Percentiles rank a stretch among this genome's conserved stretches.
Conservation (phyloP, 352 stramenopile species). For the Phytophthora aleatoria region DNA sequence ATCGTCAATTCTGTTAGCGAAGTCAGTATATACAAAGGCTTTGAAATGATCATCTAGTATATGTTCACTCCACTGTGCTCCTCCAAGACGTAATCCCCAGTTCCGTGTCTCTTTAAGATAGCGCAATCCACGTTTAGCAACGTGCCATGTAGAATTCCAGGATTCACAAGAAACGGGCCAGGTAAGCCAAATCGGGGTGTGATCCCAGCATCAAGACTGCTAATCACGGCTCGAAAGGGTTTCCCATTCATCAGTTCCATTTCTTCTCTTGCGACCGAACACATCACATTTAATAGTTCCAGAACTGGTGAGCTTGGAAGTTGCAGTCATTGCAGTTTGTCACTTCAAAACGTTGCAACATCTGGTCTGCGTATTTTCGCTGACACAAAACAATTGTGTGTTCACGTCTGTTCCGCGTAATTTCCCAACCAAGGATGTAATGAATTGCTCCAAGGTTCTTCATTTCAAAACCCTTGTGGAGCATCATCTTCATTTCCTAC, state of each 20-base stretch:
- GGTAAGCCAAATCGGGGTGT: conserved; percentile 17
- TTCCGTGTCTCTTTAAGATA: too few species aligned
- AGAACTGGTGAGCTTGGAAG: neutral
- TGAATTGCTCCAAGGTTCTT: conserved; percentile 26
- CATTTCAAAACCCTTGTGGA: conserved; percentile 19
- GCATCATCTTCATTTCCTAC: conserved; percentile 15
- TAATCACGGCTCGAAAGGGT: conserved; percentile 10
- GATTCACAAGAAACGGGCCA: conserved; percentile 21
- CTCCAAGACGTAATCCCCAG: too few species aligned
- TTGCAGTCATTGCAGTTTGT: conserved; percentile 23
- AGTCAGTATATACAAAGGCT: too few species aligned
- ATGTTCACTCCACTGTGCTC: too few species aligned
- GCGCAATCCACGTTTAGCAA: too few species aligned
- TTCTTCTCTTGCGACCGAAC: conserved; percentile 9
- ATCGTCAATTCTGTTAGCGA: too few species aligned
- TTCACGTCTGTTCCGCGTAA: conserved; percentile 8
- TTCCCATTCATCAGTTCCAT: conserved; percentile 5
- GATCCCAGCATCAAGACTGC: conserved; percentile 24
- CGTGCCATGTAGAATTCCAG: conserved; percentile 17
- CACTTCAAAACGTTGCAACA: conserved; percentile 26
- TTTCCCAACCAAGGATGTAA: conserved; percentile 33
- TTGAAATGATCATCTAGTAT: too few species aligned
- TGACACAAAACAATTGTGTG: conserved; percentile 22
- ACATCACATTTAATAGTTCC: conserved; percentile 2
- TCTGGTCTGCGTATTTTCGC: conserved; percentile 15